These are phyloP conservation scores for Ajuga reptans DNA, from an alignment of 305 asterid species.

Conservation along the genomic window DNA sequence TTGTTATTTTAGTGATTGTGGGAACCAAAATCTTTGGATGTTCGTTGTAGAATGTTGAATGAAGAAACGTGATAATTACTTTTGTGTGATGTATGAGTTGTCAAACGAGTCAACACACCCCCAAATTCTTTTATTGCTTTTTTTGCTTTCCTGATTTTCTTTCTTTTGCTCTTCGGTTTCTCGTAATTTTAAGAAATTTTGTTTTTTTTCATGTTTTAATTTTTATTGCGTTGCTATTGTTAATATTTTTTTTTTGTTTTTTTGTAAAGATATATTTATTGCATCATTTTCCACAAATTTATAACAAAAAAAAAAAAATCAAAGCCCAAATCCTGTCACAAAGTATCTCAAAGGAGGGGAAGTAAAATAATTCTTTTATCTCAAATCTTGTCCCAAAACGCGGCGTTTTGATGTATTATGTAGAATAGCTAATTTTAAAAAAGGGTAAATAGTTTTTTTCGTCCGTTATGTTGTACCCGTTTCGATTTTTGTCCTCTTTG, in stretches of 20 bases:
- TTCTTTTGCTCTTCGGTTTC: not conserved
- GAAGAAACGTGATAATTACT: conserved; percentile 19
- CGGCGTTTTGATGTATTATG: too few relatives aligned
- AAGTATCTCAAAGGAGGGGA: too few relatives aligned
- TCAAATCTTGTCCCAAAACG: too few relatives aligned
- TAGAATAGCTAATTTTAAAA: too few relatives aligned
- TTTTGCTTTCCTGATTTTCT: not conserved
- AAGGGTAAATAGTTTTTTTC: too few relatives aligned
- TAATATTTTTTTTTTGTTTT: not conserved
- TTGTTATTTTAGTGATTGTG: not conserved
- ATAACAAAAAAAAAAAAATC: not conserved
- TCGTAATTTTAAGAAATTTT: too few relatives aligned
- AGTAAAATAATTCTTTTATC: too few relatives aligned
- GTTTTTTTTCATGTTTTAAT: too few relatives aligned
- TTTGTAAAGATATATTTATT: too few relatives aligned
- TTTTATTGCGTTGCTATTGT: not conserved
- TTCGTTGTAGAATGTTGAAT: not conserved
- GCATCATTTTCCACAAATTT: not conserved
- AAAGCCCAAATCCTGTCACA: too few relatives aligned
- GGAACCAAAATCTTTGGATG: conserved; percentile 20
- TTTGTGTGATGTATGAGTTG: conserved; percentile 16
- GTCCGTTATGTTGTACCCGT: too few relatives aligned
- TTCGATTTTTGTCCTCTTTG: too few relatives aligned
- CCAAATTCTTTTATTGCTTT: not conserved
- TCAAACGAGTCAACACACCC: conserved; percentile 23